Conservation (phyloP, 2,329 filamentous ascomycete genomes). For the Nothomitra cinnamomea region DNA sequence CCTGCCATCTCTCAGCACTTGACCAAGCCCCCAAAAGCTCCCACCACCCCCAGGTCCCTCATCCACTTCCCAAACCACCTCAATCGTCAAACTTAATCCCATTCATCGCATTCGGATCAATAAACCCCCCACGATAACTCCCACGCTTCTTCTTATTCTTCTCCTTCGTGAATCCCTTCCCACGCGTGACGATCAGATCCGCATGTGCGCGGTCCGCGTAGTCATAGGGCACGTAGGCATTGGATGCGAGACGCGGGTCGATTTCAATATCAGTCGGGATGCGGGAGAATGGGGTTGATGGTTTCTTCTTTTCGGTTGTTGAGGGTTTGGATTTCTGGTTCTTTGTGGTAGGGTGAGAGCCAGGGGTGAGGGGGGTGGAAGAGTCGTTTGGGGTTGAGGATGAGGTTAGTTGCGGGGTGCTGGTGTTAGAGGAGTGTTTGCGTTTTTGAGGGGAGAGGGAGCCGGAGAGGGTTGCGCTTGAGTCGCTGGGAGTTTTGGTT, state of each 20-base stretch:
- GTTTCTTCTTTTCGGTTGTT: background rate
- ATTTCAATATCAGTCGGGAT: conserved; percentile 53
- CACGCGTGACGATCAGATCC: conserved; percentile 77
- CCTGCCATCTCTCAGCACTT: too few species aligned
- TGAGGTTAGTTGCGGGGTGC: background rate
- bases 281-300: conserved; percentile 49
- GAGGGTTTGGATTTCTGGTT: background rate
- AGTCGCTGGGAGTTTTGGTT: background rate
- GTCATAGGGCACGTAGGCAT: conserved; percentile 66
- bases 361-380: background rate
- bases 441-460: background rate
- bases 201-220: conserved; percentile 82
- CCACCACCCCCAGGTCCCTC: too few species aligned
- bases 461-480: background rate
- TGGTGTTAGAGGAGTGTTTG: background rate
- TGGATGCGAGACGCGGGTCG: conserved; percentile 54
- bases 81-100: conserved; percentile 92
- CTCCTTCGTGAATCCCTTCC: conserved; percentile 97
- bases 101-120: conserved; percentile 68
- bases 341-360: background rate
- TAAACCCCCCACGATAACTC: conserved; percentile 73
- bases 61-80: too few species aligned
- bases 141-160: conserved; percentile 98
- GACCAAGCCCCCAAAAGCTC: too few species aligned
- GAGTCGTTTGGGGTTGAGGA: background rate